Evolutionary conservation across 2,329 filamentous ascomycete genomes (phyloP).

Genomic region (Penicillium sp.): DNA sequence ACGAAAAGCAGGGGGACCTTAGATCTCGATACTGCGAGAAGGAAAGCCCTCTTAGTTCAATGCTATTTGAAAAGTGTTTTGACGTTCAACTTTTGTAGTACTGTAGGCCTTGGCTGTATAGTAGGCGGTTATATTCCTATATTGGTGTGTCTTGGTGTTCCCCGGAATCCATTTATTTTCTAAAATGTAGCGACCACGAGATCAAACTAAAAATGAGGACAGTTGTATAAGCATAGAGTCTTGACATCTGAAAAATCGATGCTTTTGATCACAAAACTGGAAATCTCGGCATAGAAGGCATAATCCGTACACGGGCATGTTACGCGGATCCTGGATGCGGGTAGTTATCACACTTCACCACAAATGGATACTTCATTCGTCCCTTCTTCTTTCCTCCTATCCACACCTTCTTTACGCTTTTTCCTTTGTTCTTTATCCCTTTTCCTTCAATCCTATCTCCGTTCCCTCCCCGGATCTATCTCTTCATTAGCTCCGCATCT

Average conservation of each 20-base stretch:
- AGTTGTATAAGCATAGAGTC: too few species aligned
- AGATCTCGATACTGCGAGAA: conserved; percentile 28
- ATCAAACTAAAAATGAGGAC: too few species aligned
- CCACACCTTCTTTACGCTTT: conserved; percentile 3
- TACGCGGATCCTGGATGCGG: conserved; percentile 16
- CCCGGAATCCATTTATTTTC: too few species aligned
- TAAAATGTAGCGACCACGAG: too few species aligned
- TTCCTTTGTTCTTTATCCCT: conserved; percentile 2
- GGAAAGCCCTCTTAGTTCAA: conserved; percentile 30
- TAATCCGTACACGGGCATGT: not conserved
- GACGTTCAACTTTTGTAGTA: too few species aligned
- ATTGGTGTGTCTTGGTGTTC: not conserved
- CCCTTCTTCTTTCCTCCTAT: conserved; percentile 14
- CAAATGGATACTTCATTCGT: conserved; percentile 10
- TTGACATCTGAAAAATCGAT: not conserved
- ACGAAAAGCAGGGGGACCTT: conserved; percentile 14
- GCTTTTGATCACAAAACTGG: not conserved
- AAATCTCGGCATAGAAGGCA: not conserved
- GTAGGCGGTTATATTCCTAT: not conserved
- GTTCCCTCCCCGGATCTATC: not conserved
- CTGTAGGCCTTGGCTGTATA: too few species aligned
- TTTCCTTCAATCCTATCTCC: not conserved
- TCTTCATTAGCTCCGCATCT: conserved; percentile 6
- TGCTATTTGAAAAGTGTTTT: conserved; percentile 23
- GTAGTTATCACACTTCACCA: conserved; percentile 21